phyloP scores from a whole-genome alignment of 2,329 filamentous ascomycete species.

The Ophiocordyceps camponoti-rufipedis region DNA sequence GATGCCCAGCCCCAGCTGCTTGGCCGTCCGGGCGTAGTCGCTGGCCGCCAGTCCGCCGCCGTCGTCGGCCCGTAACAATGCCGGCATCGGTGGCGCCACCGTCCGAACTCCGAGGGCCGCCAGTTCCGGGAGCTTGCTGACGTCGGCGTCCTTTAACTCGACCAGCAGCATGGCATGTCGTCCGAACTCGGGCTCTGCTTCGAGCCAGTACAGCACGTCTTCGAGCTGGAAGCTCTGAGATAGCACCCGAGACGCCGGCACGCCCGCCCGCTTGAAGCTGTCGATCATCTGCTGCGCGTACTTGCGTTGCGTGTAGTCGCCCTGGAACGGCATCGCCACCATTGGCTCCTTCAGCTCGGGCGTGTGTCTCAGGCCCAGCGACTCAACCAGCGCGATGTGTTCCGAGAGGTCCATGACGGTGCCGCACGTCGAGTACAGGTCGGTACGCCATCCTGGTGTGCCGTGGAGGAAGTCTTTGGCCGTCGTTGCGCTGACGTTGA shows the following conservation, averaged over 20 bases:
- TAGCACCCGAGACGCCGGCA: constrained; percentile 36
- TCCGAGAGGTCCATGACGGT: constrained; percentile 42
- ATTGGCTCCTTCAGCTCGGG: constrained; percentile 50
- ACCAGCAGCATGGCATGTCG: constrained; percentile 47
- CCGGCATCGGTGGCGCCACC: constrained; percentile 43
- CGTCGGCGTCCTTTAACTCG: not conserved
- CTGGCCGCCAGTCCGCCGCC: constrained; percentile 41
- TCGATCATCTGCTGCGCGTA: constrained; percentile 49
- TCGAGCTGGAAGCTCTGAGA: constrained; percentile 47
- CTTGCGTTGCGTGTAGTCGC: constrained; percentile 43
- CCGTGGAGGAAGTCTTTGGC: constrained; percentile 37
- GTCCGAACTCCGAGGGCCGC: not conserved
- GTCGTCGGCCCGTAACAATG: constrained; percentile 36
- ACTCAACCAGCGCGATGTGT: constrained; percentile 40
- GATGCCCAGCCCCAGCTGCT: constrained; percentile 42
- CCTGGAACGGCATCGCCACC: constrained; percentile 51
- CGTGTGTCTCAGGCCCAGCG: constrained; percentile 42
- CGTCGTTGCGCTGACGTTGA: constrained; percentile 38
- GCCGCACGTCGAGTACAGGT: constrained; percentile 46
- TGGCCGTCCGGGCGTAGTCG: constrained; percentile 41
- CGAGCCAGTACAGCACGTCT: constrained; percentile 50
- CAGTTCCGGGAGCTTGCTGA: not conserved
- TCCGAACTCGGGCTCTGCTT: constrained; percentile 39
- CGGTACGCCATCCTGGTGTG: constrained; percentile 43
- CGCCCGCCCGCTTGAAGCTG: constrained; percentile 32